Evolutionary conservation across 331 rosid genomes (phyloP).

Genomic region (Telfairia occidentalis): DNA sequence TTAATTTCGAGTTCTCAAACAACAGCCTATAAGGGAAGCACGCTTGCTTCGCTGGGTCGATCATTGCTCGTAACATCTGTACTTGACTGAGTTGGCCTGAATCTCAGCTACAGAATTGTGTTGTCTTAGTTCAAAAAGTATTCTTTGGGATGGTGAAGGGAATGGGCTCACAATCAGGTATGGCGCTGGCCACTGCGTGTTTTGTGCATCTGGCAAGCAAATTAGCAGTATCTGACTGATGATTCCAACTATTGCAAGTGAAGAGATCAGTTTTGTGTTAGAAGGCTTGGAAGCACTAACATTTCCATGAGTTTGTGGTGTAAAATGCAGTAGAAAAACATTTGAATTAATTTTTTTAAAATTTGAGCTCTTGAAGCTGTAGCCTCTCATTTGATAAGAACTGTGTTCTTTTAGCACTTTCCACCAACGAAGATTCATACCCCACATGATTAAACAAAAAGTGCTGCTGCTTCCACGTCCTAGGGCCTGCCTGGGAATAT

Average conservation of each 20-base stretch:
- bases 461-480: background rate
- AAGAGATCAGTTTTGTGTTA: background rate
- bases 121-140: background rate
- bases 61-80: background rate
- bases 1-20: background rate
- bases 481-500: background rate
- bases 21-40: background rate
- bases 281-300: background rate
- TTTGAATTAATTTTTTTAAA: background rate
- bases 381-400: background rate
- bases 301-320: background rate
- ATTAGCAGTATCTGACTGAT: background rate
- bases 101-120: background rate
- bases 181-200: background rate
- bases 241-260: background rate
- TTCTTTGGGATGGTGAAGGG: background rate
- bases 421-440: background rate
- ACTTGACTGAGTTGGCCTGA: background rate
- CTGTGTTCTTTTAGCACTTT: background rate
- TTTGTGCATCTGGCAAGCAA: background rate
- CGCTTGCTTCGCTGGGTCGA: background rate
- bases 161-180: background rate
- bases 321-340: background rate
- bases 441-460: background rate
- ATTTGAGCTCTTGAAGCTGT: background rate